These are phyloP conservation scores for Taiwanofungus camphoratus DNA, from an alignment of 1,284 basidiomycete genomes.

Conservation along the genomic window DNA sequence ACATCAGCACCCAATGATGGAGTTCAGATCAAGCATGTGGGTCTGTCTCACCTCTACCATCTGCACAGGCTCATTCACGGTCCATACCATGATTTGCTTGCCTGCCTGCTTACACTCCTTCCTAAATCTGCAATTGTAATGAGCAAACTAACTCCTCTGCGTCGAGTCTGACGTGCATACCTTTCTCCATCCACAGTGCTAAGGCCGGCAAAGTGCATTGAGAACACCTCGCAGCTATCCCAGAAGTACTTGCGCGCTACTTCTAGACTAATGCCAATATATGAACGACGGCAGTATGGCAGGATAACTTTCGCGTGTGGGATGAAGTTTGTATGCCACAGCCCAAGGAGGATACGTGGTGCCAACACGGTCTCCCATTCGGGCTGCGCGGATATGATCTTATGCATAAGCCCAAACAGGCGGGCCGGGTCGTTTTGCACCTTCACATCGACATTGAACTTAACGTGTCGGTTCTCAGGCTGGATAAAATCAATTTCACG, in stretches of 20 bases:
- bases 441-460: slow-evolving; percentile 93
- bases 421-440: slow-evolving; percentile 86
- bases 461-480: slow-evolving; percentile 82
- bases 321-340: slow-evolving; percentile 94
- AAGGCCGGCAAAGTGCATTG: slow-evolving; percentile 75
- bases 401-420: slow-evolving; percentile 84
- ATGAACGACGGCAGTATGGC: slow-evolving; percentile 80
- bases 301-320: slow-evolving; percentile 69
- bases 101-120: slow-evolving; percentile 72
- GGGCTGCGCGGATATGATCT: slow-evolving; percentile 62
- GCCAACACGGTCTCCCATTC: slow-evolving; percentile 80
- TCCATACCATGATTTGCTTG: slow-evolving; percentile 95
- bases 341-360: slow-evolving; percentile 84
- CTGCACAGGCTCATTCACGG: slow-evolving; percentile 85
- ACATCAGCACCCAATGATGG: slow-evolving; percentile 8
- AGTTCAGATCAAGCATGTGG: background rate
- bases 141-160: too few relatives aligned
- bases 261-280: slow-evolving; percentile 72
- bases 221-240: slow-evolving; percentile 85
- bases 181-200: slow-evolving; percentile 68
- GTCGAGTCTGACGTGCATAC: slow-evolving; percentile 39
- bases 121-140: slow-evolving; percentile 52
- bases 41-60: slow-evolving; percentile 80
- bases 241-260: slow-evolving; percentile 88
- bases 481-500: too few relatives aligned